phyloP scores from a whole-genome alignment of 148 eudicot species.

The Persicaria maculosa region DNA sequence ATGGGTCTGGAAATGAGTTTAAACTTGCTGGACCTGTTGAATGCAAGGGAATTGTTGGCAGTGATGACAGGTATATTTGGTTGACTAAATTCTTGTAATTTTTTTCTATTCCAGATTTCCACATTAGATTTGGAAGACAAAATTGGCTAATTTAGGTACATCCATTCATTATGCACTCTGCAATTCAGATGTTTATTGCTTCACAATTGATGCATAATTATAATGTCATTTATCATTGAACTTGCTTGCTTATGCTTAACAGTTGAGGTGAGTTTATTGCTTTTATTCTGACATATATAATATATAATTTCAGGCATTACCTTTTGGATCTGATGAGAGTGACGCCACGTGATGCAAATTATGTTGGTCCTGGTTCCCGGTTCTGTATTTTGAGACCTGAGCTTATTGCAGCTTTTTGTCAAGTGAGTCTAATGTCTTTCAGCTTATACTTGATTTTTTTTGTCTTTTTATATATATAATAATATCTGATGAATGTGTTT shows the following conservation, averaged over 20 bases:
- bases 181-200: background rate
- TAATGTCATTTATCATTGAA: background rate
- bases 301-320: constrained; percentile 62
- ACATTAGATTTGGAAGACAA: background rate
- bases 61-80: constrained; percentile 83
- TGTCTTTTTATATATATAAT: constrained; percentile 8
- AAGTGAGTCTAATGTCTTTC: constrained; percentile 34
- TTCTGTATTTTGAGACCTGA: constrained; percentile 96
- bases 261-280: background rate
- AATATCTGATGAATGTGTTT: background rate
- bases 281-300: background rate
- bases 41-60: constrained; percentile 98
- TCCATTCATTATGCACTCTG: background rate
- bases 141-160: background rate
- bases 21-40: constrained; percentile 97
- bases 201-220: background rate
- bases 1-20: constrained; percentile 81
- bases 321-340: constrained; percentile 99
- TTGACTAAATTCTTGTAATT: background rate
- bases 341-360: constrained; percentile 99
- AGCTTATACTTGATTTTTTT: background rate
- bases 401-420: constrained; percentile 72
- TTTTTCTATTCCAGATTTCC: background rate
- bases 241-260: background rate
- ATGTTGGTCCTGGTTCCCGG: constrained; percentile 75